Base-by-base conservation (phyloP, 75 land plant genomes). In the Larix kaempferi region DNA sequence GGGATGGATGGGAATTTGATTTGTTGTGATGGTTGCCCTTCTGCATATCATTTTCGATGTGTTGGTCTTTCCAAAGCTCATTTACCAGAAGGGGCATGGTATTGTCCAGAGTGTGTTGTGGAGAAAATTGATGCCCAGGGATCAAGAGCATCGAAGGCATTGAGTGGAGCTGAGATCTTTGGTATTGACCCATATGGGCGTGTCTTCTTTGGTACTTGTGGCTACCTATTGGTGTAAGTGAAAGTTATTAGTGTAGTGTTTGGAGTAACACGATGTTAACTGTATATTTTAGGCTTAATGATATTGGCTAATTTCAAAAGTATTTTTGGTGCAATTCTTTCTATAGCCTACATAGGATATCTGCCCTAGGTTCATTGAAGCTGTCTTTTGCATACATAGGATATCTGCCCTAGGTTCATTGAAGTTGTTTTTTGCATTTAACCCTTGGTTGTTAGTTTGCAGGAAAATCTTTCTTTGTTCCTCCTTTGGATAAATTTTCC, bases 11-110 rank as follows among this genome's bases (percentile, higher is more conserved):
- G 98, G 49, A 88, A 76, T 12, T 80, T 95, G 83, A 81, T 95
- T 67, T 95, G 98, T 76, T 95, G 98, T 85, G 98, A 95, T 90
- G 94, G 97, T 29, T 95, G 98, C 79, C 98, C 98, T 35, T 95
- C 94, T 57, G 96, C 92, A 57, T 95, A 91, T 76, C 98, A 95
- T 79, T 85, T 91, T 22, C n/a, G n/a, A 54, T 95, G 98, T 71
- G 89, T 95, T 74, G 98, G 98, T 15, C 63, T 93, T 11, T 76
- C 77, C 27, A 93, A 90, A 75, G 61, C 84, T 69, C 63, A 55
- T 65, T 78, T 95, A 26, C 94, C 93, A 6, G 79, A 85, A 57
- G 98, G 96, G 3, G 41, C 82, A 76, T 95, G 98, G 98, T 95
- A 84, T 76, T 95, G 98, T 86, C 96, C 92, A 27, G 98, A 95